A percentile compares a stretch with the other conserved stretches of the same genome.
Conservation (phyloP, 306 rosid species). For the Fagus crenata region DNA sequence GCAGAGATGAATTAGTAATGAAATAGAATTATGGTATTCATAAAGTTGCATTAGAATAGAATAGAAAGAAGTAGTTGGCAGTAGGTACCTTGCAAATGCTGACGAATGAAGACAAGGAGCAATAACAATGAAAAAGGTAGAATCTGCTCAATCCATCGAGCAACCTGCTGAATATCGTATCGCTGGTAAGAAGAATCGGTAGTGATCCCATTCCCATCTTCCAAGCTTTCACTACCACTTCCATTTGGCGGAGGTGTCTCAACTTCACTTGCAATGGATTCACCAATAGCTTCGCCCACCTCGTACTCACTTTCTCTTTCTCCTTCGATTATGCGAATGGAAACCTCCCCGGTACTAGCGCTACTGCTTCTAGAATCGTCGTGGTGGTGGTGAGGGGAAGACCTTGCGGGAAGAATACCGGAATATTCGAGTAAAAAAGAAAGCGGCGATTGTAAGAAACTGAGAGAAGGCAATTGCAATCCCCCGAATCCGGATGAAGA, state of each 20-base stretch:
- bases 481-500: conserved; percentile 31
- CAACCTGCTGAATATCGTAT: conserved; percentile 72
- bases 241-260: conserved; percentile 12
- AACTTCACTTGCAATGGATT: conserved; percentile 38
- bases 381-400: conserved; percentile 27
- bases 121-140: conserved; percentile 77
- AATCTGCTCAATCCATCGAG: conserved; percentile 78
- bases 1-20: too few relatives aligned
- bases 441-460: conserved; percentile 51
- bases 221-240: conserved; percentile 40
- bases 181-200: conserved; percentile 68
- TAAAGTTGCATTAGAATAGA: neutral
- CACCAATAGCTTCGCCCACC: conserved; percentile 13
- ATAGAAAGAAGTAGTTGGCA: neutral
- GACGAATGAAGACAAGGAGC: conserved; percentile 76
- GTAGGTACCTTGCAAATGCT: conserved; percentile 75
- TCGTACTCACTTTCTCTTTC: too few relatives aligned
- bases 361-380: conserved; percentile 24
- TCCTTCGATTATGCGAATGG: conserved; percentile 52
- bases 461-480: conserved; percentile 45
- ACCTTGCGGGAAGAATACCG: conserved; percentile 46
- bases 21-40: neutral
- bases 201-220: conserved; percentile 26
- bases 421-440: conserved; percentile 63
- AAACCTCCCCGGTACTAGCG: conserved; percentile 52